Evolutionary conservation across 495 filamentous ascomycete genomes (phyloP).

Genomic region (Penicillium coffeae): DNA sequence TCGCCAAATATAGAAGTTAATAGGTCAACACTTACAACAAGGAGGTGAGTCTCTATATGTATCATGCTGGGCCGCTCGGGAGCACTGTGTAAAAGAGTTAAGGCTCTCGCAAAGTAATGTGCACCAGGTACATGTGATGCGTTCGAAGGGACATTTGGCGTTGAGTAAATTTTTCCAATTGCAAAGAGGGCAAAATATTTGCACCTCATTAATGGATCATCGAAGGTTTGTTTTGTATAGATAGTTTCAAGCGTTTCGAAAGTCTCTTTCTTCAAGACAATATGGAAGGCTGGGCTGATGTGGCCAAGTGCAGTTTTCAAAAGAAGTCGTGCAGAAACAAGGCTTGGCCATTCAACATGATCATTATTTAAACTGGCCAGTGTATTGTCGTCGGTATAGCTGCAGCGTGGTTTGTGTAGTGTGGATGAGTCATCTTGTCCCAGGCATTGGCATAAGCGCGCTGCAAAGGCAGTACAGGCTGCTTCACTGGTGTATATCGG

Average conservation of each 20-base stretch:
- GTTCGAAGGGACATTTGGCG: slow-evolving; percentile 18
- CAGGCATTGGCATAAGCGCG: slow-evolving; percentile 33
- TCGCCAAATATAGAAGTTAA: too few relatives aligned
- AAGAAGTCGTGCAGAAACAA: slow-evolving; percentile 25
- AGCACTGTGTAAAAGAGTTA: slow-evolving; percentile 30
- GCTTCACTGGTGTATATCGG: slow-evolving; percentile 38
- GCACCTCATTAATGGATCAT: slow-evolving; percentile 27
- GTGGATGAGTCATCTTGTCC: slow-evolving; percentile 21
- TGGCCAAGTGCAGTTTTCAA: slow-evolving; percentile 36
- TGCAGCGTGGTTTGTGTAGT: slow-evolving; percentile 29
- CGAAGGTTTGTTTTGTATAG: slow-evolving; percentile 29
- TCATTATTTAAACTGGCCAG: slow-evolving; percentile 14
- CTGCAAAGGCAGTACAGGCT: slow-evolving; percentile 37
- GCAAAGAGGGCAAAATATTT: slow-evolving; percentile 41
- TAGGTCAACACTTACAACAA: slow-evolving; percentile 22
- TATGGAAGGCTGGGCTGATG: slow-evolving; percentile 29
- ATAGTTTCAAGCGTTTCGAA: slow-evolving; percentile 32
- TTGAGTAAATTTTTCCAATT: slow-evolving; percentile 31
- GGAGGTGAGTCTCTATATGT: slow-evolving; percentile 33
- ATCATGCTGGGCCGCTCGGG: slow-evolving; percentile 36
- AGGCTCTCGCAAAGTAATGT: slow-evolving; percentile 31
- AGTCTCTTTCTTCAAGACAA: slow-evolving; percentile 30
- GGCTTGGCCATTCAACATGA: slow-evolving; percentile 29
- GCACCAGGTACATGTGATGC: slow-evolving; percentile 28
- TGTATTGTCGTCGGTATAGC: slow-evolving; percentile 29